These are phyloP conservation scores for Nemania abortiva DNA, from an alignment of 2,329 filamentous ascomycete genomes.

Conservation along the genomic window DNA sequence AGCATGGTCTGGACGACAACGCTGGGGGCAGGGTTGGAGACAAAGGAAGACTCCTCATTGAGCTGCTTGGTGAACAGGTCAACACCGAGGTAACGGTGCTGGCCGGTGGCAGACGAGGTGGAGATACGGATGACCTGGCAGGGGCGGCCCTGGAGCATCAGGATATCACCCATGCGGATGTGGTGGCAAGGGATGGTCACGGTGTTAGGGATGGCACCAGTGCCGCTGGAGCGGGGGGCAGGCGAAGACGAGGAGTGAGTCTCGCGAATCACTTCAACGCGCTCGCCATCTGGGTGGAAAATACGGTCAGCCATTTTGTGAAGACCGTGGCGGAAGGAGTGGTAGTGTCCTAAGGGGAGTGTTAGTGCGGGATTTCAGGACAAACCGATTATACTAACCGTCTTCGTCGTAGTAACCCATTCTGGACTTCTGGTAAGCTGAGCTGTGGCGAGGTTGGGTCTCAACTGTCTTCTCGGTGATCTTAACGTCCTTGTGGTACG, in stretches of 20 bases:
- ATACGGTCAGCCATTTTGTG: constrained; percentile 70
- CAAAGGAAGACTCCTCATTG: constrained; percentile 97
- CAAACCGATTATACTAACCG: constrained; percentile 57
- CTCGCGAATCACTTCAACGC: constrained; percentile 63
- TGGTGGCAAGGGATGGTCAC: constrained; percentile 99
- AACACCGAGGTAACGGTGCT: constrained; percentile 99
- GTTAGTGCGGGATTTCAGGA: constrained; percentile 30
- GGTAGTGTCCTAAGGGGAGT: constrained; percentile 65
- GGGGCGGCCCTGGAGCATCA: constrained; percentile 98
- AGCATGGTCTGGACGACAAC: constrained; percentile 99
- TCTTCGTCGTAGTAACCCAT: constrained; percentile 76
- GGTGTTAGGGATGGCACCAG: constrained; percentile 74
- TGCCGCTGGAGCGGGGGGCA: constrained; percentile 49
- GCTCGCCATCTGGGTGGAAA: constrained; percentile 62
- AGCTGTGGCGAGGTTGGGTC: constrained; percentile 57
- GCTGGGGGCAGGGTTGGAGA: constrained; percentile 95
- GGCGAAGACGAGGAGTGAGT: constrained; percentile 49
- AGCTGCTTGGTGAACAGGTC: constrained; percentile 99
- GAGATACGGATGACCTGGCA: constrained; percentile 99
- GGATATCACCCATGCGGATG: constrained; percentile 97
- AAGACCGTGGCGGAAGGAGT: constrained; percentile 68
- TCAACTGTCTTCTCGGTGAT: constrained; percentile 76
- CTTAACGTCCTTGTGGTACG: constrained; percentile 68
- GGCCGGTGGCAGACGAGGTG: constrained; percentile 95
- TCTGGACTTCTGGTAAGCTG: constrained; percentile 62